Evolutionary conservation across 768 basidiomycete genomes (phyloP).

Genomic region (Pleurotus citrinopileatus): DNA sequence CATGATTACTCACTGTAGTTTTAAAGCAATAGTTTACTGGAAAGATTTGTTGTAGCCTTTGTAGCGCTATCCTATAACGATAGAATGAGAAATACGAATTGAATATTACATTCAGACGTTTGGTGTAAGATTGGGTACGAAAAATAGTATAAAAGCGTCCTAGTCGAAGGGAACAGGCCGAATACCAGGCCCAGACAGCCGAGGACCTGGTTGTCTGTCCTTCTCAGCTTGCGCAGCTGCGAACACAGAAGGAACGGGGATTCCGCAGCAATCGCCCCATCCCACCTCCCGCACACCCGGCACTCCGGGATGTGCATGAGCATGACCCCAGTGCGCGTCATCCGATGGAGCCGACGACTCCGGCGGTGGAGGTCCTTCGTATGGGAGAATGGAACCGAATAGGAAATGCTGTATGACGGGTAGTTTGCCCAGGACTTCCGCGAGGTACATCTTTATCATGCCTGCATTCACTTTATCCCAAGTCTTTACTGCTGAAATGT

Average conservation of each 20-base stretch:
- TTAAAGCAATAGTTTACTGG: conserved; percentile 5
- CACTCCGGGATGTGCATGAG: conserved; percentile 37
- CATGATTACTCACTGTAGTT: conserved; percentile 9
- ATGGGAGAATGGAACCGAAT: conserved; percentile 79
- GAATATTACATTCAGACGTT: too few relatives aligned
- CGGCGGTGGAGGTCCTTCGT: conserved; percentile 56
- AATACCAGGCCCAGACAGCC: conserved; percentile 59
- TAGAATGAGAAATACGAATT: too few relatives aligned
- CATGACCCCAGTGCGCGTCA: conserved; percentile 49
- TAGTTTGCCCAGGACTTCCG: conserved; percentile 92
- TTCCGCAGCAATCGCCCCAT: conserved; percentile 93
- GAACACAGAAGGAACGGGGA: conserved; percentile 80
- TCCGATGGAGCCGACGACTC: conserved; percentile 22
- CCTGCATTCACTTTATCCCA: conserved; percentile 97
- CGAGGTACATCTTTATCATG: conserved; percentile 97
- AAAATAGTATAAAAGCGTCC: too few relatives aligned
- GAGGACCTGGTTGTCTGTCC: conserved; percentile 33
- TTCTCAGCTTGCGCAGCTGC: conserved; percentile 64
- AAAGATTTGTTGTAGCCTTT: background rate
- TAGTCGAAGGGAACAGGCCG: conserved; percentile 82
- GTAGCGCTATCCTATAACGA: background rate
- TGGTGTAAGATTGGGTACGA: too few relatives aligned
- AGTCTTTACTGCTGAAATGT: conserved; percentile 91
- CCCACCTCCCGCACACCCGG: conserved; percentile 50
- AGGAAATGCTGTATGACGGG: conserved; percentile 96